These are phyloP conservation scores for Peziza echinospora DNA, from an alignment of 495 filamentous ascomycete species.

Conservation along the genomic window DNA sequence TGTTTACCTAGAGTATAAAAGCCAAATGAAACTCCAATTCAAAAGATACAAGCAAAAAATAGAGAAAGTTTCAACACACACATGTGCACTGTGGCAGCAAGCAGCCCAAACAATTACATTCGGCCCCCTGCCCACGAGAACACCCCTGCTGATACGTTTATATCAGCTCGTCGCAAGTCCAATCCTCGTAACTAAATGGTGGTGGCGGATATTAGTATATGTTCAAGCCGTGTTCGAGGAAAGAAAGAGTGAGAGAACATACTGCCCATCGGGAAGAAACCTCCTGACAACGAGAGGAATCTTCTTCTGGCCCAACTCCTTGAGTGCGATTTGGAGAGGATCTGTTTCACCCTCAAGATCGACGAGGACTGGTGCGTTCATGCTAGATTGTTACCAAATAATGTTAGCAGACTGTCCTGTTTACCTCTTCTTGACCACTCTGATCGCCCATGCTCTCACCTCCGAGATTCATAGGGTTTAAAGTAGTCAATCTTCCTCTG, in stretches of 20 bases:
- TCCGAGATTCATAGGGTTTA: neutral
- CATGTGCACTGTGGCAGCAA: too few relatives aligned
- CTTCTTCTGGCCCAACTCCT: slow-evolving; percentile 95
- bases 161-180: slow-evolving; percentile 83
- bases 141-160: too few relatives aligned
- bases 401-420: slow-evolving; percentile 7
- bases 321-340: slow-evolving; percentile 88
- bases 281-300: slow-evolving; percentile 84
- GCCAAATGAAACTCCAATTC: too few relatives aligned
- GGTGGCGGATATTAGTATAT: slow-evolving; percentile 10
- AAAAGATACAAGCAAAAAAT: too few relatives aligned
- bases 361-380: slow-evolving; percentile 93
- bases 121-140: too few relatives aligned
- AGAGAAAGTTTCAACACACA: too few relatives aligned
- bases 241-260: slow-evolving; percentile 26
- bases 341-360: slow-evolving; percentile 96
- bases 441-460: neutral
- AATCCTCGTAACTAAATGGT: slow-evolving; percentile 72
- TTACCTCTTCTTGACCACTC: neutral
- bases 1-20: too few relatives aligned
- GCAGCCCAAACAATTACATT: too few relatives aligned
- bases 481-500: neutral
- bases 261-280: slow-evolving; percentile 94
- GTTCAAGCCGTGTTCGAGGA: neutral
- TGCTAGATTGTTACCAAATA: too few relatives aligned